Conservation (phyloP, 805 yeast species). For the Sugiyamaella qingdaonensis region DNA sequence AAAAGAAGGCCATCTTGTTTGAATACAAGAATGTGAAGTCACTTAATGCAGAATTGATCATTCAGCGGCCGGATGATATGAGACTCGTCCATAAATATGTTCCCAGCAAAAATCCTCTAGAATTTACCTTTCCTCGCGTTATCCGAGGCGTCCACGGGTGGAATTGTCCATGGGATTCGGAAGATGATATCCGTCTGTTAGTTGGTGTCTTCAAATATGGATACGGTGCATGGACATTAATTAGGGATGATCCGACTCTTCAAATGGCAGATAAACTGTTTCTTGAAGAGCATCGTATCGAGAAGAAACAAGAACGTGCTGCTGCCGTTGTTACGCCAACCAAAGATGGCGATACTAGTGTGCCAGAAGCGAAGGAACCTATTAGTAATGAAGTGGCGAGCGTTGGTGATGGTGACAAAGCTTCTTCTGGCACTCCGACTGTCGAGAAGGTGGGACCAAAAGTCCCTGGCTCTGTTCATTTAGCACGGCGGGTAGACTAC, state of each 20-base stretch:
- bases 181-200: slow-evolving; percentile 81
- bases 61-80: slow-evolving; percentile 84
- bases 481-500: slow-evolving; percentile 88
- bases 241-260: slow-evolving; percentile 90
- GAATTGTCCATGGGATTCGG: slow-evolving; percentile 80
- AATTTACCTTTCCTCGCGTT: slow-evolving; percentile 53
- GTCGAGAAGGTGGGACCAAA: slow-evolving; percentile 47
- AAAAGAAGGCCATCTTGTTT: slow-evolving; percentile 84
- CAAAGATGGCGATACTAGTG: slow-evolving; percentile 3
- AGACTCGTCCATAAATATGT: slow-evolving; percentile 53
- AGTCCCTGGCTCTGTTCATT: slow-evolving; percentile 88
- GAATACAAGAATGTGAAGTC: slow-evolving; percentile 84
- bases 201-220: slow-evolving; percentile 91
- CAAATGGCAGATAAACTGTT: slow-evolving; percentile 82
- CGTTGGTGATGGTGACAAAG: slow-evolving; percentile 7
- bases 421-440: slow-evolving; percentile 13
- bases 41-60: slow-evolving; percentile 82
- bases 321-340: slow-evolving; percentile 14
- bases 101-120: slow-evolving; percentile 41
- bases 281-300: slow-evolving; percentile 46
- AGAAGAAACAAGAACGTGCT: slow-evolving; percentile 34
- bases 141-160: slow-evolving; percentile 87
- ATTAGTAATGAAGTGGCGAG: slow-evolving; percentile 14
- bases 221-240: slow-evolving; percentile 90
- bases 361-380: slow-evolving; percentile 17